These are phyloP conservation scores for Lathyrus aphaca DNA, from an alignment of 306 rosid genomes.

Conservation along the genomic window DNA sequence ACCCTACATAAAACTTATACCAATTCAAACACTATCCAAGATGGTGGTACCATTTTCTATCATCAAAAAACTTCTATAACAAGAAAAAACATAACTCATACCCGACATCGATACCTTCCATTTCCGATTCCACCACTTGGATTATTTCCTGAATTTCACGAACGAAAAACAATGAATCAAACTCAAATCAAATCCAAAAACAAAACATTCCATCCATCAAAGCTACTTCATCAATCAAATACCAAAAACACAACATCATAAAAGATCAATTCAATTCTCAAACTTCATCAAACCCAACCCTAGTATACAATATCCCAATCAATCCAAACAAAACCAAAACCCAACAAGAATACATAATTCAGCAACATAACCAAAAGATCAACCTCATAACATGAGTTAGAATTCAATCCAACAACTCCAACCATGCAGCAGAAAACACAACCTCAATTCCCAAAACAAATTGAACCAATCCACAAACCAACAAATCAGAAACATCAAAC, in stretches of 20 bases:
- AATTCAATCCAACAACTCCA: slow-evolving; percentile 29
- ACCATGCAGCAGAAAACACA: slow-evolving; percentile 38
- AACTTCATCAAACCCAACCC: slow-evolving; percentile 37
- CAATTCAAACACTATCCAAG: slow-evolving; percentile 40
- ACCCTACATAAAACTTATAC: slow-evolving; percentile 38
- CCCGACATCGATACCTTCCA: slow-evolving; percentile 37
- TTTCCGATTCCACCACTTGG: slow-evolving; percentile 26
- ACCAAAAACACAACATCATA: slow-evolving; percentile 14
- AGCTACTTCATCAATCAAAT: slow-evolving; percentile 27
- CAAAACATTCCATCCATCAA: slow-evolving; percentile 27
- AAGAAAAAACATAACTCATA: slow-evolving; percentile 35
- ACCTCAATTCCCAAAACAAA: slow-evolving; percentile 28
- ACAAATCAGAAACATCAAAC: slow-evolving; percentile 22
- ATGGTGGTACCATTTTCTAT: slow-evolving; percentile 25
- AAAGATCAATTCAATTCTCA: slow-evolving; percentile 39
- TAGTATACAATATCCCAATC: background rate
- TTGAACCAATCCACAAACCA: slow-evolving; percentile 41
- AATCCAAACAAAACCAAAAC: slow-evolving; percentile 32
- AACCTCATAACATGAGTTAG: slow-evolving; percentile 30
- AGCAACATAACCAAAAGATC: slow-evolving; percentile 43
- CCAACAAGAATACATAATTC: slow-evolving; percentile 43
- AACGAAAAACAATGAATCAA: slow-evolving; percentile 17
- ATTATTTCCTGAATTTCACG: slow-evolving; percentile 36
- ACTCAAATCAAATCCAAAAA: slow-evolving; percentile 32
- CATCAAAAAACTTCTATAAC: slow-evolving; percentile 31